phyloP scores from a whole-genome alignment of 352 stramenopile species.

The Phytophthora pisi region DNA sequence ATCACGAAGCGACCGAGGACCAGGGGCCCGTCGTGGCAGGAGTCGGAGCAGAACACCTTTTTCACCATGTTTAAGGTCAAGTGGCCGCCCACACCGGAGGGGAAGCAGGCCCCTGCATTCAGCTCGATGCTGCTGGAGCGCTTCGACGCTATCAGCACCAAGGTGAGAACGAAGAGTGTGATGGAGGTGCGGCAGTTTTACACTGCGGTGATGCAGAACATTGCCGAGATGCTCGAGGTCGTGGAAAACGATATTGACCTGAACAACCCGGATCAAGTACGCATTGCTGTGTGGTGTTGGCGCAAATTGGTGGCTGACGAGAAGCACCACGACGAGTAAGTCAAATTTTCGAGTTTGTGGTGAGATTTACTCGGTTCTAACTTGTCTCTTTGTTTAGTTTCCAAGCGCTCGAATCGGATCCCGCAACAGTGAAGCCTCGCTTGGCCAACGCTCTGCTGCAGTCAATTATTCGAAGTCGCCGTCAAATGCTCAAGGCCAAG shows the following conservation, averaged over 20 bases:
- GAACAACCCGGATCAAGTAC: constrained; percentile 69
- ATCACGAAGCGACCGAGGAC: constrained; percentile 31
- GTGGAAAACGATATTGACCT: constrained; percentile 68
- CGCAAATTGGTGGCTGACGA: constrained; percentile 60
- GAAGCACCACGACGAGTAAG: constrained; percentile 47
- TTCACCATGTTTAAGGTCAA: constrained; percentile 76
- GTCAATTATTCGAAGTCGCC: constrained; percentile 73
- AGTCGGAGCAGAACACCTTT: constrained; percentile 71
- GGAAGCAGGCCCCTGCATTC: constrained; percentile 32
- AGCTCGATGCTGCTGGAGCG: constrained; percentile 55
- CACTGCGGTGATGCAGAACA: constrained; percentile 51
- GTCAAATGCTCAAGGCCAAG: constrained; percentile 81
- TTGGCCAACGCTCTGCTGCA: constrained; percentile 59
- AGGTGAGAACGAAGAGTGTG: constrained; percentile 65
- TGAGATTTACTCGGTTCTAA: constrained; percentile 14
- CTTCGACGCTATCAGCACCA: constrained; percentile 67
- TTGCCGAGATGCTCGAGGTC: constrained; percentile 47
- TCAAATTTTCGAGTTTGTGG: neutral
- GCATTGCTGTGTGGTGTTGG: constrained; percentile 78
- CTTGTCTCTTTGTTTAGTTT: constrained; percentile 38
- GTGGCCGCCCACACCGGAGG: constrained; percentile 43
- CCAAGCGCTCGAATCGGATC: constrained; percentile 35
- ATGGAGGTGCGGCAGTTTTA: constrained; percentile 71
- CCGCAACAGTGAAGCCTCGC: constrained; percentile 33
- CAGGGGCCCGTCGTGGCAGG: constrained; percentile 44